Evolutionary conservation across 2,329 filamentous ascomycete genomes (phyloP).

Genomic region (Penicillium vulpinum): DNA sequence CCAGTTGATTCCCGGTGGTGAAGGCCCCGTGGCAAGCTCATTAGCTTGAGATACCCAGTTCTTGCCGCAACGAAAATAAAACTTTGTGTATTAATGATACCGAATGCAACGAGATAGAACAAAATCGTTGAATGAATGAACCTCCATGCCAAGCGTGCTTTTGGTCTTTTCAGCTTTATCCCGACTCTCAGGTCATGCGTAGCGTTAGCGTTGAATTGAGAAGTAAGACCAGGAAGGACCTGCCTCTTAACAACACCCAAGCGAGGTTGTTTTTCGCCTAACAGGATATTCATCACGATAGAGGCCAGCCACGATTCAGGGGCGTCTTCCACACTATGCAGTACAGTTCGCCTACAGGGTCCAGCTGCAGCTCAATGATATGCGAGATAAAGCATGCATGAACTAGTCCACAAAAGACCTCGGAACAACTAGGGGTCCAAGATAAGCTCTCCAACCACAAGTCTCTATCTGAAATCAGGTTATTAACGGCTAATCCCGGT

Average conservation of each 20-base stretch:
- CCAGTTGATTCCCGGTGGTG: conserved; percentile 75
- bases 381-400: neutral
- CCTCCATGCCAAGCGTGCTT: neutral
- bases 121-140: conserved; percentile 23
- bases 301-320: neutral
- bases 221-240: neutral
- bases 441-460: neutral
- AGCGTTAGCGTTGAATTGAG: neutral
- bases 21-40: conserved; percentile 58
- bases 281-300: neutral
- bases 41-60: conserved; percentile 14
- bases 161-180: neutral
- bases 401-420: neutral
- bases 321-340: neutral
- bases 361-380: neutral
- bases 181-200: neutral
- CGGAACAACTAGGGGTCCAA: neutral
- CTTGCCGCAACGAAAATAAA: conserved; percentile 18
- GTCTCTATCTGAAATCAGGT: conserved; percentile 4
- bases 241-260: neutral
- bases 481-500: conserved; percentile 16
- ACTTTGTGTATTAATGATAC: conserved; percentile 26
- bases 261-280: neutral
- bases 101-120: conserved; percentile 23
- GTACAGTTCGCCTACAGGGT: neutral